Conservation (phyloP, 148 eudicot species). For the Polygonum aviculare region DNA sequence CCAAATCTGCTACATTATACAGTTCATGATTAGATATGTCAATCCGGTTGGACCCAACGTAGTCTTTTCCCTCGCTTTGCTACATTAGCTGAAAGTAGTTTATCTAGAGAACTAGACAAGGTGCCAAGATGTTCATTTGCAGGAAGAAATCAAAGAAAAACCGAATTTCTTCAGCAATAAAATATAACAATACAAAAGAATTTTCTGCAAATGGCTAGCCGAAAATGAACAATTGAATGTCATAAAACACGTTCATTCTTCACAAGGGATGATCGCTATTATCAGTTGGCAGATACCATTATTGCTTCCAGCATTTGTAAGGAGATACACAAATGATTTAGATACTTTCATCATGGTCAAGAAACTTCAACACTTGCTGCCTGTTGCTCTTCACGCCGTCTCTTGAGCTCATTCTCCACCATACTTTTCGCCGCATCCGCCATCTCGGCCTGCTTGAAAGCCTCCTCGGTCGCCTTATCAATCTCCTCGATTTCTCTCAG, state of each 20-base stretch:
- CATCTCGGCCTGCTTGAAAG: slow-evolving; percentile 62
- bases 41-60: too few relatives aligned
- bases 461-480: slow-evolving; percentile 49
- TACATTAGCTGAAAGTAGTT: not conserved
- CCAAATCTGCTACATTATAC: not conserved
- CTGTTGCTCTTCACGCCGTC: slow-evolving; percentile 28
- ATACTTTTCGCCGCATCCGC: slow-evolving; percentile 49
- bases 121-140: not conserved
- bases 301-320: not conserved
- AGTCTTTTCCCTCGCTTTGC: not conserved
- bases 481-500: slow-evolving; percentile 52
- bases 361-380: not conserved
- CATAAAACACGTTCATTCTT: not conserved
- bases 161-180: not conserved
- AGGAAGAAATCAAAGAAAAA: not conserved
- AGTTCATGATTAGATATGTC: too few relatives aligned
- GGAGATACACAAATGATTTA: not conserved
- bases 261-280: not conserved
- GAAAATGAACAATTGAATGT: not conserved
- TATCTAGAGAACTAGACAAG: not conserved
- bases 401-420: slow-evolving; percentile 56
- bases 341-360: not conserved
- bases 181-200: not conserved
- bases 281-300: not conserved
- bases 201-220: not conserved